phyloP scores from a whole-genome alignment of 805 yeast genomes.

The Teunomyces aglyptinius region DNA sequence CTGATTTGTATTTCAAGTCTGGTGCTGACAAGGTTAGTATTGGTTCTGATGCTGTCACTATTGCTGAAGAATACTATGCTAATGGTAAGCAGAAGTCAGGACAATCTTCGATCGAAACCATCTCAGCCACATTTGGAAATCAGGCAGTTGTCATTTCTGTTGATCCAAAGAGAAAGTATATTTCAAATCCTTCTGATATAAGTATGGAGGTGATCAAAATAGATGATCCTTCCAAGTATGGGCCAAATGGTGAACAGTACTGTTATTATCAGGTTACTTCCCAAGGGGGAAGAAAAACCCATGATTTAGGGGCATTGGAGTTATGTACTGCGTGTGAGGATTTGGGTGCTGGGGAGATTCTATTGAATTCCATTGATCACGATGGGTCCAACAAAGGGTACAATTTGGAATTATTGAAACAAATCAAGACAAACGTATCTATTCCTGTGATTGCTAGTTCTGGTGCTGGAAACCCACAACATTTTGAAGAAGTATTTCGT shows the following conservation, averaged over 20 bases:
- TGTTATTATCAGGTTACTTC: slow-evolving; percentile 96
- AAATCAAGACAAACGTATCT: slow-evolving; percentile 69
- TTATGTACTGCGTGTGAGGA: slow-evolving; percentile 85
- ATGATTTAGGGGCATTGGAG: slow-evolving; percentile 89
- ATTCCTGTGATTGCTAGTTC: slow-evolving; percentile 97
- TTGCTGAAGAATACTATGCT: slow-evolving; percentile 79
- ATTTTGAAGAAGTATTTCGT: slow-evolving; percentile 83
- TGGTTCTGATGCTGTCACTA: slow-evolving; percentile 94
- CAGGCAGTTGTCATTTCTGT: slow-evolving; percentile 98
- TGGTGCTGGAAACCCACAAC: slow-evolving; percentile 94
- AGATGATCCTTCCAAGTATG: slow-evolving; percentile 44
- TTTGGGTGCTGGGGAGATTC: slow-evolving; percentile 94
- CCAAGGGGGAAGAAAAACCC: slow-evolving; percentile 89
- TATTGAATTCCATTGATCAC: slow-evolving; percentile 91
- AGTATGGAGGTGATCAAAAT: slow-evolving; percentile 66
- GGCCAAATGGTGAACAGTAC: slow-evolving; percentile 86
- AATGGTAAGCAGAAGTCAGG: slow-evolving; percentile 63
- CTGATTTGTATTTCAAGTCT: slow-evolving; percentile 85
- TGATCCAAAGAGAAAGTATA: slow-evolving; percentile 91
- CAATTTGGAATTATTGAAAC: slow-evolving; percentile 80
- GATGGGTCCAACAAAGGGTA: slow-evolving; percentile 96
- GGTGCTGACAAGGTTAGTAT: slow-evolving; percentile 98
- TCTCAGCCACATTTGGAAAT: slow-evolving; percentile 86
- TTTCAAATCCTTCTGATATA: slow-evolving; percentile 58
- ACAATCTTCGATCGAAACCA: slow-evolving; percentile 85